Conservation (phyloP, 495 filamentous ascomycete species). For the Neurospora sp. region DNA sequence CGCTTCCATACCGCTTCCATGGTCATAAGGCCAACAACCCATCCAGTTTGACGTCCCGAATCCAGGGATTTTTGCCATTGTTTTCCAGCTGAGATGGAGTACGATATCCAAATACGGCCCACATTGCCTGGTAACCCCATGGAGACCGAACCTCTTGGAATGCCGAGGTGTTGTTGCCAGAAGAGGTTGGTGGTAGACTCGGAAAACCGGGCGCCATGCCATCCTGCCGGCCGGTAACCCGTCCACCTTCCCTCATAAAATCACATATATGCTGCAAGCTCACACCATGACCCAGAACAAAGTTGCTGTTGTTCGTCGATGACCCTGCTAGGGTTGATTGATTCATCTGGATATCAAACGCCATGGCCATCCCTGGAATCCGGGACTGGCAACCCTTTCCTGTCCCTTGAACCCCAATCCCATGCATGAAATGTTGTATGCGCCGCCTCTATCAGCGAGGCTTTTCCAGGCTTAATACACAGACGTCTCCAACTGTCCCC, state of each 20-base stretch:
- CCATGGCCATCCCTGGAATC: slow-evolving; percentile 25
- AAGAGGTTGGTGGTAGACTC: not conserved
- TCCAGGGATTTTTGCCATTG: not conserved
- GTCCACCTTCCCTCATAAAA: not conserved
- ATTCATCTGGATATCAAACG: slow-evolving; percentile 29
- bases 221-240: not conserved
- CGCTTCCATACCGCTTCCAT: not conserved
- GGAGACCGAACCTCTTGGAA: not conserved
- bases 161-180: not conserved
- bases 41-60: not conserved
- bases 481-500: slow-evolving; percentile 7
- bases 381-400: slow-evolving; percentile 17
- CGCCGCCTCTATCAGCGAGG: slow-evolving; percentile 4
- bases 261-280: slow-evolving; percentile 1
- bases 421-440: slow-evolving; percentile 10
- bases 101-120: not conserved
- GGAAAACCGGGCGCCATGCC: not conserved
- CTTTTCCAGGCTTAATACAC: slow-evolving; percentile 14
- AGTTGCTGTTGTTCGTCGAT: not conserved
- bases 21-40: not conserved
- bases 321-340: slow-evolving; percentile 17
- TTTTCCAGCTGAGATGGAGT: not conserved
- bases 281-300: not conserved
- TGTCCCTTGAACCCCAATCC: slow-evolving; percentile 17
- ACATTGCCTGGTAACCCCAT: not conserved